These are phyloP conservation scores for Malania oleifera DNA, from an alignment of 164 flowering plant species.

Conservation along the genomic window DNA sequence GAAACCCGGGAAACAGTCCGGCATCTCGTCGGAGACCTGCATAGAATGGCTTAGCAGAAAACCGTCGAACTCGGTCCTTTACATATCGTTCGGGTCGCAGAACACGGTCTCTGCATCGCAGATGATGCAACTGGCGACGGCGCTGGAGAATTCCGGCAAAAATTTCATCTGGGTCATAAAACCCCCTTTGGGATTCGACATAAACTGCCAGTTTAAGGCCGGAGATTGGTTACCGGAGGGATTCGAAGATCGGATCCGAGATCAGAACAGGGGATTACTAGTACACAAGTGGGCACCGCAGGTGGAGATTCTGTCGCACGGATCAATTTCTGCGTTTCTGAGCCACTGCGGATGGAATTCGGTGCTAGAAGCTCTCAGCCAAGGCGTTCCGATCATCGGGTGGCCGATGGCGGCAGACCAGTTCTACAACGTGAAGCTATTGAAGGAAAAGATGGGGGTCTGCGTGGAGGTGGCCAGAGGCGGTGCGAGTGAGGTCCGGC, in stretches of 20 bases:
- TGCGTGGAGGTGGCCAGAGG: slow-evolving; percentile 59
- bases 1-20: slow-evolving; percentile 8
- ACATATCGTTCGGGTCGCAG: slow-evolving; percentile 55
- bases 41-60: slow-evolving; percentile 42
- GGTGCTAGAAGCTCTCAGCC: slow-evolving; percentile 36
- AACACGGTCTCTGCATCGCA: slow-evolving; percentile 41
- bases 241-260: slow-evolving; percentile 23
- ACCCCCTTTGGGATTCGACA: slow-evolving; percentile 23
- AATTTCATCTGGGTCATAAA: slow-evolving; percentile 41
- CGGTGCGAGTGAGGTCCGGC: slow-evolving; percentile 25
- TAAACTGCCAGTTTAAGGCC: slow-evolving; percentile 16
- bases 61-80: slow-evolving; percentile 40
- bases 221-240: slow-evolving; percentile 37
- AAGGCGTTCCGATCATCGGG: slow-evolving; percentile 46
- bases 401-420: slow-evolving; percentile 63
- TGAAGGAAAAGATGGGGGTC: slow-evolving; percentile 43
- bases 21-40: slow-evolving; percentile 2
- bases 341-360: slow-evolving; percentile 66
- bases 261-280: slow-evolving; percentile 28
- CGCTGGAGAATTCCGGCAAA: slow-evolving; percentile 38
- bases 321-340: slow-evolving; percentile 28
- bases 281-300: slow-evolving; percentile 55
- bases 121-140: slow-evolving; percentile 53
- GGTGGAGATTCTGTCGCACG: slow-evolving; percentile 38
- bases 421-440: slow-evolving; percentile 34